phyloP scores from a whole-genome alignment of 1,284 basidiomycete species.

The Neonothopanus nambi region DNA sequence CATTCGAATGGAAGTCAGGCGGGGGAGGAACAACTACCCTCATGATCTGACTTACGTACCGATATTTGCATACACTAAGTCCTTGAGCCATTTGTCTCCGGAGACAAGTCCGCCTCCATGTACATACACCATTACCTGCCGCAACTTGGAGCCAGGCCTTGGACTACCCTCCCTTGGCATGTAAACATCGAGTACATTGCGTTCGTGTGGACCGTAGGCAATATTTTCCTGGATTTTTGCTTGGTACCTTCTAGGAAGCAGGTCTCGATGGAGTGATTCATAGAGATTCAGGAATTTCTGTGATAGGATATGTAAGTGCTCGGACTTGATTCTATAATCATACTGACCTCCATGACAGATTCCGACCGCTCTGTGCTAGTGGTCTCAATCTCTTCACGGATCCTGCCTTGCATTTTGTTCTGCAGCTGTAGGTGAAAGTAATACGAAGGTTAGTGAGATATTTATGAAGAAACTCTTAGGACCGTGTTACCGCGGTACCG shows the following conservation, averaged over 20 bases:
- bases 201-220: slow-evolving; percentile 3
- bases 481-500: too few relatives aligned
- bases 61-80: not conserved
- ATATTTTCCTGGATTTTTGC: not conserved
- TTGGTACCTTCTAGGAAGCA: not conserved
- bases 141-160: too few relatives aligned
- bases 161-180: not conserved
- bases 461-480: too few relatives aligned
- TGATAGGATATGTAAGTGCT: not conserved
- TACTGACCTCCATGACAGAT: not conserved
- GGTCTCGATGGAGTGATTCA: too few relatives aligned
- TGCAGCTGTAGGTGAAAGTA: not conserved
- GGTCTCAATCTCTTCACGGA: slow-evolving; percentile 1
- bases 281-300: not conserved
- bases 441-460: too few relatives aligned
- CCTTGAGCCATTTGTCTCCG: slow-evolving; percentile 1
- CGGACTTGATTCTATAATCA: not conserved
- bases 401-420: not conserved
- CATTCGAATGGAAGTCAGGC: too few relatives aligned
- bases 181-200: slow-evolving; percentile 6
- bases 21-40: too few relatives aligned
- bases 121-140: not conserved
- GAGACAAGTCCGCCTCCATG: slow-evolving; percentile 4
- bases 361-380: not conserved
- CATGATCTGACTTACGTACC: not conserved